Conservation (phyloP, 2,329 filamentous ascomycete genomes). For the Ophiostoma montium region DNA sequence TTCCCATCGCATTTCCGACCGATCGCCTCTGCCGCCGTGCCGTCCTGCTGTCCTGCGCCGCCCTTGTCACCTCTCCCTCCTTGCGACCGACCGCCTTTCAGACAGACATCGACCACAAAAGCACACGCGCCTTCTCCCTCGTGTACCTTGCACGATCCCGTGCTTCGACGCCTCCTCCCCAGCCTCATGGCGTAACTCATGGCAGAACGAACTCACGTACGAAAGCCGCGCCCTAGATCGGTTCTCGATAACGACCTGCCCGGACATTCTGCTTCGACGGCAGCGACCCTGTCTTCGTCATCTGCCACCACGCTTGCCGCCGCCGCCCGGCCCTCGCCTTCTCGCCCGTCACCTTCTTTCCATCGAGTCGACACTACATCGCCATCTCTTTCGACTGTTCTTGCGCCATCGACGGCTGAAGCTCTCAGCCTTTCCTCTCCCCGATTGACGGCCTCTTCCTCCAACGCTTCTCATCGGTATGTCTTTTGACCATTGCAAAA, state of each 20-base stretch:
- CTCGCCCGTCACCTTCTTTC: not conserved
- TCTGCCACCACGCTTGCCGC: not conserved
- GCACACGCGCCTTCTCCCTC: not conserved
- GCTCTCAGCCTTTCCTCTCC: not conserved
- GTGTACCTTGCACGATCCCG: not conserved
- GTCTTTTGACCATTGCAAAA: not conserved
- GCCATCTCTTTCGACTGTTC: not conserved
- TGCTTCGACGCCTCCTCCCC: not conserved
- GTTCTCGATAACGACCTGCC: conserved; percentile 35
- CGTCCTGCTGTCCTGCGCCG: no score
- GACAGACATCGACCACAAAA: not conserved
- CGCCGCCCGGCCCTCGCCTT: not conserved
- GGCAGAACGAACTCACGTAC: conserved; percentile 44
- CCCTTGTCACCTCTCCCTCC: no score
- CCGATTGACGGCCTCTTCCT: not conserved
- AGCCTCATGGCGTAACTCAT: conserved; percentile 54
- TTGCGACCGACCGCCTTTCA: no score
- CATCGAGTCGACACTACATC: not conserved
- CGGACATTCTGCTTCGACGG: conserved; percentile 2
- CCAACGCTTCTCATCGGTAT: not conserved
- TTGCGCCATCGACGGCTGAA: not conserved
- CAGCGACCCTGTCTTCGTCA: conserved; percentile 1
- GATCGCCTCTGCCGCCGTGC: no score
- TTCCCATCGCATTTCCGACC: no score
- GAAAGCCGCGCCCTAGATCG: conserved; percentile 35